Base-by-base conservation (phyloP, 805 yeast species). In the Kodamaea kaohsiungensis region DNA sequence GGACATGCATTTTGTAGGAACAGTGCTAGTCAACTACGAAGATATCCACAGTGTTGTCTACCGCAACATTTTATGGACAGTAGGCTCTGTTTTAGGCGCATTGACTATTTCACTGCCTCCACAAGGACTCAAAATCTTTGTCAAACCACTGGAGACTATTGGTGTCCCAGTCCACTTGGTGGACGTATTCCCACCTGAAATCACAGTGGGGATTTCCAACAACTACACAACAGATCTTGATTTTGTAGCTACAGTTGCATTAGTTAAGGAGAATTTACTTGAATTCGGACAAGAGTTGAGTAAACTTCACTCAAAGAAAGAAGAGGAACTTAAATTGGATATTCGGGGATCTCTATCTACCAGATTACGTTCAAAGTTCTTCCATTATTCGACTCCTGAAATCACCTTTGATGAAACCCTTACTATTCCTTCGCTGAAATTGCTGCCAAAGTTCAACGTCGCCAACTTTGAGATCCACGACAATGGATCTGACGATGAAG, bases 1-100 rank as follows among this genome's bases (percentile, higher is more conserved):
- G 5, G 60, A 65, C 18, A 59, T 70, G 17, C 70, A 66, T 49
- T 66, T 73, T 15, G 55, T 58, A 3, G 72, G 71, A 2, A 49
- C 64, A 0, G 51, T 73, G 2, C 45, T 56, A 5, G 59, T 73
- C 13, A 54, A 72, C 56, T 75, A 73, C 56, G 66, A 62, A 48
- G 53, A 61, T 7, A 59, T 73, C 6, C 19, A 58, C 33, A 68
- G 61, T 48, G 17, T 48, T 2, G 7, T 71, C 2, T 67, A 67
- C 49, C 59, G 65, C 18, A 49, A 55, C 22, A 39, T 65, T 1
- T 52, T 69, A 27, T 64, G 62, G 46, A 27, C 61, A 1, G 64
- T 63, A 0, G 66, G 70, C 2, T 43, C 61, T 1, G 7, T 65
- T 2, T 33, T 68, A 12, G 73, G 76, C 1, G 52, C 60, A 0